Evolutionary conservation across 306 rosid species (phyloP).

Genomic region (Ochetophila trinervis): DNA sequence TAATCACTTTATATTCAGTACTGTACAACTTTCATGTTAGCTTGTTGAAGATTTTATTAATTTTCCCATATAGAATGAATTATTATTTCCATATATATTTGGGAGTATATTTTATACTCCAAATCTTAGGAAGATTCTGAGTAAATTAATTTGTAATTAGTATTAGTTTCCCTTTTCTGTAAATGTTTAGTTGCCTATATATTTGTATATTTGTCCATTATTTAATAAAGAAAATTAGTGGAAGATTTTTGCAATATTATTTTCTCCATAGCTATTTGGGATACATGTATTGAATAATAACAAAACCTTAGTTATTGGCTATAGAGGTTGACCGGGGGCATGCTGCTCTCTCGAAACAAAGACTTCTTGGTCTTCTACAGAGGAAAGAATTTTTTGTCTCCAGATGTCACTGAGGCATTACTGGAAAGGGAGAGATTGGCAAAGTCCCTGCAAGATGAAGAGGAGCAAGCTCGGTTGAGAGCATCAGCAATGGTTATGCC

Average conservation of each 20-base stretch:
- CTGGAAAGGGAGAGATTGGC: constrained; percentile 82
- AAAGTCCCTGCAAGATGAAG: constrained; percentile 77
- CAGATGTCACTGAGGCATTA: constrained; percentile 70
- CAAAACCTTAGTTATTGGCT: constrained; percentile 23
- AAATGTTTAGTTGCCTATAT: no score
- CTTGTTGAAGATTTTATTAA: no score
- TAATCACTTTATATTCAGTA: not conserved
- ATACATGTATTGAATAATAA: constrained; percentile 6
- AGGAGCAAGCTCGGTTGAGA: constrained; percentile 91
- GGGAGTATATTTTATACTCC: no score
- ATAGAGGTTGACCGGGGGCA: constrained; percentile 91
- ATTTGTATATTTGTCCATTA: no score
- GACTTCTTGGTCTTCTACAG: constrained; percentile 90
- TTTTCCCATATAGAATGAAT: no score
- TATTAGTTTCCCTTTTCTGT: no score
- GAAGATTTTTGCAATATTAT: no score
- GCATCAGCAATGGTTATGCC: constrained; percentile 62
- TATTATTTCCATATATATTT: no score
- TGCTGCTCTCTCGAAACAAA: constrained; percentile 82
- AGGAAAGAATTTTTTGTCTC: constrained; percentile 83
- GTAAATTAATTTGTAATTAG: no score
- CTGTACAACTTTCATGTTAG: not conserved
- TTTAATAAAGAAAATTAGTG: no score
- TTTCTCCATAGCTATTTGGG: not conserved
- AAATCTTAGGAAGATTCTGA: no score